A percentile compares a stretch with the other conserved stretches of the same genome.
Conservation (phyloP, 352 stramenopile genomes). For the Phytophthora vignae region DNA sequence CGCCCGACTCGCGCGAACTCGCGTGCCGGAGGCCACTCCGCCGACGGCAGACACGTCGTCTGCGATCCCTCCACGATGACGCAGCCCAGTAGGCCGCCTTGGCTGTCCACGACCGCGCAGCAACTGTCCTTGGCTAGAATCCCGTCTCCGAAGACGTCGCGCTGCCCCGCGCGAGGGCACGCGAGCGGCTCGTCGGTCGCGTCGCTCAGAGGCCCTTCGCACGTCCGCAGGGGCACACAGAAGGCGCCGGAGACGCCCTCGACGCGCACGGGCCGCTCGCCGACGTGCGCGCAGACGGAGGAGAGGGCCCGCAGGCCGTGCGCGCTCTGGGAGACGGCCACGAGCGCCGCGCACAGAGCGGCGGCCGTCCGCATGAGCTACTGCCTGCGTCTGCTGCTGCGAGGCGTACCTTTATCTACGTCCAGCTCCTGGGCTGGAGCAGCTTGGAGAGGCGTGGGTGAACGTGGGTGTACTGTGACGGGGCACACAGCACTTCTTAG, state of each 20-base stretch:
- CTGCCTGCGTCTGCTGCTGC: too few relatives aligned
- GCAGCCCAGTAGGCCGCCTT: constrained; percentile 45
- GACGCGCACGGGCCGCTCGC: constrained; percentile 39
- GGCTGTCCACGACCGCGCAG: constrained; percentile 46
- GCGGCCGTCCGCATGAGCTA: constrained; percentile 28
- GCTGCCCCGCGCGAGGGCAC: constrained; percentile 44
- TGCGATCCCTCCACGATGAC: constrained; percentile 22
- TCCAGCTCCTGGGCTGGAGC: neutral
- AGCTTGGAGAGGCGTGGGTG: neutral
- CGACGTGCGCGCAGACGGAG: constrained; percentile 17
- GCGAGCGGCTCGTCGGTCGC: constrained; percentile 27
- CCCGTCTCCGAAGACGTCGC: constrained; percentile 20
- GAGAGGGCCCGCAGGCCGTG: constrained; percentile 14
- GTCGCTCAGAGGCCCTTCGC: constrained; percentile 26
- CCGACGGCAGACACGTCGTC: constrained; percentile 38
- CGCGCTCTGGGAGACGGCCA: constrained; percentile 2
- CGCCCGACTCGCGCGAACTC: constrained; percentile 14
- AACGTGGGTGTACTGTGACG: neutral
- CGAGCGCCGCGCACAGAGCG: constrained; percentile 22
- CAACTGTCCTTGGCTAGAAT: constrained; percentile 48
- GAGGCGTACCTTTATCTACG: constrained; percentile 1
- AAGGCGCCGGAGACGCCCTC: constrained; percentile 44
- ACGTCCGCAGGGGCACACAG: constrained; percentile 46
- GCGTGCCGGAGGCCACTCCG: constrained; percentile 17
- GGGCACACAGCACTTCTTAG: too few relatives aligned